Conservation (phyloP, 352 stramenopile genomes). For the Blastocystis sp. region DNA sequence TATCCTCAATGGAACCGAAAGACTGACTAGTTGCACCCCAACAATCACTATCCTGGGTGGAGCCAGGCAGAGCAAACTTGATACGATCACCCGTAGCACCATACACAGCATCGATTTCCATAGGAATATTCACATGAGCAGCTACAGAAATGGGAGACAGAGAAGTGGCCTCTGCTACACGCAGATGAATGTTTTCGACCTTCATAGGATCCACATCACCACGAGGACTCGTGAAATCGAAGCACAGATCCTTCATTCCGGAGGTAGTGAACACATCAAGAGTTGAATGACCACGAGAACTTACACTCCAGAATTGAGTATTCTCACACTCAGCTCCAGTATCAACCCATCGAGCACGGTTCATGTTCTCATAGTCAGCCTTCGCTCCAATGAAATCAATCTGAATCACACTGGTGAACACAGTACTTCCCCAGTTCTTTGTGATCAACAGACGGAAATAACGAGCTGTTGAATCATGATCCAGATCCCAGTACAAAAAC, state of each 20-base stretch:
- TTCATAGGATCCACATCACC: slow-evolving; percentile 24
- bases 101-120: slow-evolving; percentile 33
- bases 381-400: slow-evolving; percentile 56
- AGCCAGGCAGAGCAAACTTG: slow-evolving; percentile 44
- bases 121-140: not conserved
- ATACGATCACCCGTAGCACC: slow-evolving; percentile 13
- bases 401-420: slow-evolving; percentile 61
- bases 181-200: not conserved
- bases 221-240: slow-evolving; percentile 38
- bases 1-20: slow-evolving; percentile 34
- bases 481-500: slow-evolving; percentile 6
- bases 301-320: not conserved
- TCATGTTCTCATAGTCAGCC: slow-evolving; percentile 8
- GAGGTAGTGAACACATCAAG: not conserved
- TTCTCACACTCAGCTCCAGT: not conserved
- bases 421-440: slow-evolving; percentile 65
- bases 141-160: not conserved
- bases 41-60: slow-evolving; percentile 54
- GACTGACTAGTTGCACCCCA: slow-evolving; percentile 16
- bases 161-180: not conserved
- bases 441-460: slow-evolving; percentile 66
- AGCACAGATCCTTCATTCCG: slow-evolving; percentile 44
- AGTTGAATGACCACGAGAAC: slow-evolving; percentile 11
- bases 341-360: not conserved
- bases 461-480: slow-evolving; percentile 8